Evolutionary conservation across 176 grass and related monocot species (phyloP).

Genomic region (Guadua angustifolia): DNA sequence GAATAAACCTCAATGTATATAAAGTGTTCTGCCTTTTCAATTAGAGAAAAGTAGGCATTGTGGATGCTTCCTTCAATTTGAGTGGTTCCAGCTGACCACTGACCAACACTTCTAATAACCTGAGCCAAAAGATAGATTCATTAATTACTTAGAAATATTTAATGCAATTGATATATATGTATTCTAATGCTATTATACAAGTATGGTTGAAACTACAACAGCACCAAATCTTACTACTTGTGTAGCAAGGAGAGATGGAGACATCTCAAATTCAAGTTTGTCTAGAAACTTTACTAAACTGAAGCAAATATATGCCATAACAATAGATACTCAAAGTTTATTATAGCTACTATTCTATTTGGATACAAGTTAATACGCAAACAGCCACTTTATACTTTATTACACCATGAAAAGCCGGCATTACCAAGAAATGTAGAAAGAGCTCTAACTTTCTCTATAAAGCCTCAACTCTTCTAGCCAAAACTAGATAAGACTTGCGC

Average conservation of each 20-base stretch:
- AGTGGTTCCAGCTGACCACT: conserved; percentile 97
- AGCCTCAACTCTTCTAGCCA: background rate
- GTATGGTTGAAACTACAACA: background rate
- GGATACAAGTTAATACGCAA: conserved; percentile 2
- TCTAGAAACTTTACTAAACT: background rate
- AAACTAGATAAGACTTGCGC: background rate
- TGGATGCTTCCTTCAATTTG: conserved; percentile 98
- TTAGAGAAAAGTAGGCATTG: conserved; percentile 87
- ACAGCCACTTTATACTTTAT: background rate
- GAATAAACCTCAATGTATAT: conserved; percentile 83
- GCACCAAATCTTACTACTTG: background rate
- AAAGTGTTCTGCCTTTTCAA: conserved; percentile 94
- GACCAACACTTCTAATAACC: conserved; percentile 95
- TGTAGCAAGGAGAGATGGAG: background rate
- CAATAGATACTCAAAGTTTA: conserved; percentile 10
- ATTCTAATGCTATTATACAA: background rate
- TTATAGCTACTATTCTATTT: background rate
- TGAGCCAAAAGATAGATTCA: conserved; percentile 39
- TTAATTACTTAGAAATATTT: conserved; percentile 16
- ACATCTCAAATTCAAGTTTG: background rate
- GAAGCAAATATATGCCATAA: background rate
- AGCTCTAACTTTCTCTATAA: background rate
- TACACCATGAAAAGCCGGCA: conserved; percentile 20
- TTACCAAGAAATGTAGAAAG: conserved; percentile 11
- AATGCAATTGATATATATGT: conserved; percentile 15